These are phyloP conservation scores for Trichophaea hybrida DNA, from an alignment of 2,329 filamentous ascomycete species.

Conservation along the genomic window DNA sequence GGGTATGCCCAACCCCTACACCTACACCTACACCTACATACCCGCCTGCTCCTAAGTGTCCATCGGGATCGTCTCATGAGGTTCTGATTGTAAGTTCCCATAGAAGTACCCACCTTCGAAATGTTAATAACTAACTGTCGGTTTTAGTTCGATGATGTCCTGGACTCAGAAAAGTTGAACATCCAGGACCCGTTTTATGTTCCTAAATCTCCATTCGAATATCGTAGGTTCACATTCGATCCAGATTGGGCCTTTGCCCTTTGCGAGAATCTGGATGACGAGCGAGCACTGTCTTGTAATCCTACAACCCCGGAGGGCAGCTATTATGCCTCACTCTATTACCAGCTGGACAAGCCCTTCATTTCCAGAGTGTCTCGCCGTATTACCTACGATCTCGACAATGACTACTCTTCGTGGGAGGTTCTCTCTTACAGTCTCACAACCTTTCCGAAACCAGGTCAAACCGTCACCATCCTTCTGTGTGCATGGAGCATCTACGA, in stretches of 20 bases:
- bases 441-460: conserved; percentile 1
- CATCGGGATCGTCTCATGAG: neutral
- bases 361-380: conserved; percentile 1
- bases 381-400: conserved; percentile 1
- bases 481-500: conserved; percentile 1
- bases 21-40: neutral
- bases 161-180: neutral
- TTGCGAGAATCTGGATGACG: neutral
- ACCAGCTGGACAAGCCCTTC: neutral
- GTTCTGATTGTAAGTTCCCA: neutral
- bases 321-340: neutral
- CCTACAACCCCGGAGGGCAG: neutral
- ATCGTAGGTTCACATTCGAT: neutral
- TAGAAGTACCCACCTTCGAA: neutral
- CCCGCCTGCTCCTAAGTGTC: neutral
- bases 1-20: neutral
- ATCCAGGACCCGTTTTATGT: neutral
- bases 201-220: neutral
- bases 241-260: neutral
- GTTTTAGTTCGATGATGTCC: neutral
- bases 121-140: neutral
- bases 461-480: neutral
- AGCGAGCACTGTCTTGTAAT: neutral
- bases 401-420: neutral
- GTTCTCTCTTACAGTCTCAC: conserved; percentile 1